Conservation (phyloP, 2,329 filamentous ascomycete genomes). For the Hypoxylon sp. region DNA sequence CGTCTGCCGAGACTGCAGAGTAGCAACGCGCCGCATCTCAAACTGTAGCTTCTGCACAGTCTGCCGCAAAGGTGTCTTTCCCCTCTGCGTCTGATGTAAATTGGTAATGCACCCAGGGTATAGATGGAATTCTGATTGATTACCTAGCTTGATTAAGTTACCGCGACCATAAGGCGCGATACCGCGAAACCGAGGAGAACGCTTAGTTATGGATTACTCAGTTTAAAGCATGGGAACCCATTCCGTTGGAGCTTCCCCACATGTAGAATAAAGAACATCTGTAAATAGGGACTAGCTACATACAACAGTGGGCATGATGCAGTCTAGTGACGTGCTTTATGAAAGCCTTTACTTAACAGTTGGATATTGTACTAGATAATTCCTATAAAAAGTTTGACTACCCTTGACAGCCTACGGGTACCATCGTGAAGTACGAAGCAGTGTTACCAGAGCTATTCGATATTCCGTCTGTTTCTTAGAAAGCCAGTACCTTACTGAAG, state of each 20-base stretch:
- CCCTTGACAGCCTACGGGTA: not conserved
- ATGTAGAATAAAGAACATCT: slow-evolving; percentile 1
- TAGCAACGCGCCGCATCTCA: slow-evolving; percentile 33
- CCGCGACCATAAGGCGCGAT: not conserved
- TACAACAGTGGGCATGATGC: not conserved
- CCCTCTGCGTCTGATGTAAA: slow-evolving; percentile 28
- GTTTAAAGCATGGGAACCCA: not conserved
- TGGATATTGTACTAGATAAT: no score
- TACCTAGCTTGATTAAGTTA: slow-evolving; percentile 7
- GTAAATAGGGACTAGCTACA: not conserved
- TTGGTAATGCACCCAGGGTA: slow-evolving; percentile 19
- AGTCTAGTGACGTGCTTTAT: not conserved
- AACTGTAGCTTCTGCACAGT: slow-evolving; percentile 26
- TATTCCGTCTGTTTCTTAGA: not conserved
- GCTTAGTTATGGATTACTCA: slow-evolving; percentile 10
- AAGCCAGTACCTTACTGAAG: no score
- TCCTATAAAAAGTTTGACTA: not conserved
- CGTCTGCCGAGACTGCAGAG: slow-evolving; percentile 28
- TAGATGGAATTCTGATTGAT: slow-evolving; percentile 20
- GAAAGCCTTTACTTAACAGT: no score
- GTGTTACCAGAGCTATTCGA: not conserved
- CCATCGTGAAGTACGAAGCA: not conserved
- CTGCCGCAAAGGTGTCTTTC: slow-evolving; percentile 21
- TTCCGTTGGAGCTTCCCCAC: slow-evolving; percentile 10
- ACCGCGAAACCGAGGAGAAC: not conserved